These are phyloP conservation scores for Chlorociboria aeruginascens DNA, from an alignment of 495 filamentous ascomycete species.

Conservation along the genomic window DNA sequence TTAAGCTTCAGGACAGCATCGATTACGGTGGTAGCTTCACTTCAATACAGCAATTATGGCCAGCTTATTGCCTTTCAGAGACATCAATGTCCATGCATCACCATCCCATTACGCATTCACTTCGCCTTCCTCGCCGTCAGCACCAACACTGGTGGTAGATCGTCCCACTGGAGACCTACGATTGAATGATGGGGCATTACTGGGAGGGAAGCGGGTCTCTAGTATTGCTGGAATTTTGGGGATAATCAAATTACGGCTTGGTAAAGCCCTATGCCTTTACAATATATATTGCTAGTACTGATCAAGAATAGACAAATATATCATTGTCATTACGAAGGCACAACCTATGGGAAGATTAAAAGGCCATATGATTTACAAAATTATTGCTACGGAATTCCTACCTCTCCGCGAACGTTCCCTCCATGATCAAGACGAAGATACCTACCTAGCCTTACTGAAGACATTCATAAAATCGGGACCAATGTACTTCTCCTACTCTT, in stretches of 20 bases:
- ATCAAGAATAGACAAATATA: constrained; percentile 69
- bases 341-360: constrained; percentile 81
- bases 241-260: constrained; percentile 78
- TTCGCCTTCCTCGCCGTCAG: constrained; percentile 83
- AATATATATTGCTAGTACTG: constrained; percentile 1
- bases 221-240: constrained; percentile 93
- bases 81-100: constrained; percentile 91
- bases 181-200: constrained; percentile 62
- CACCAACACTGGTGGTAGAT: constrained; percentile 77
- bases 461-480: constrained; percentile 67
- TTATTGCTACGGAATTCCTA: constrained; percentile 83
- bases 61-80: constrained; percentile 68
- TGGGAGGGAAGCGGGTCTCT: constrained; percentile 69
- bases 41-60: constrained; percentile 35
- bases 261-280: constrained; percentile 31
- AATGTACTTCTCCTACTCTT: constrained; percentile 96
- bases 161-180: constrained; percentile 87
- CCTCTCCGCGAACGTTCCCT: constrained; percentile 86
- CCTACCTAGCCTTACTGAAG: constrained; percentile 69
- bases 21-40: background rate
- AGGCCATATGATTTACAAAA: constrained; percentile 88
- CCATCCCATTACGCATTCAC: constrained; percentile 90
- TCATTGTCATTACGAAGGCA: constrained; percentile 90
- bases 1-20: too few relatives aligned
- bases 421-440: constrained; percentile 86